phyloP scores from a whole-genome alignment of 441 rosid genomes.

The Populus tomentosa region DNA sequence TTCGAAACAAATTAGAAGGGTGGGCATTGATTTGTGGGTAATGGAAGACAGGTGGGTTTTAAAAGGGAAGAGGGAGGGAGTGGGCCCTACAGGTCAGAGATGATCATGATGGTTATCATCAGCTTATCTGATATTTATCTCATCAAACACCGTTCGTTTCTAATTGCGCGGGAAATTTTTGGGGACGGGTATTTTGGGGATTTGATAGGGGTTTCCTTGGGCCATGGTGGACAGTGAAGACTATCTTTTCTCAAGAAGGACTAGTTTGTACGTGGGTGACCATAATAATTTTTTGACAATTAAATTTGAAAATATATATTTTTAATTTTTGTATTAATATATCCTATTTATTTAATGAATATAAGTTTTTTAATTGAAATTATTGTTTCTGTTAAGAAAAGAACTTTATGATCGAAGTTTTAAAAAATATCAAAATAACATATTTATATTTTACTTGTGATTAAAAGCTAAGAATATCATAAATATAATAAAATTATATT shows the following conservation, averaged over 20 bases:
- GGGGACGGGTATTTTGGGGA: slow-evolving; percentile 14
- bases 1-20: not conserved
- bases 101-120: slow-evolving; percentile 19
- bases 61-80: slow-evolving; percentile 18
- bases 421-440: too few species aligned
- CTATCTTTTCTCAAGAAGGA: not conserved
- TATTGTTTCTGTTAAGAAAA: too few species aligned
- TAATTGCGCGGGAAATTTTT: slow-evolving; percentile 18
- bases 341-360: too few species aligned
- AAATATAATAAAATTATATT: too few species aligned
- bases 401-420: too few species aligned
- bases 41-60: slow-evolving; percentile 66
- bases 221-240: not conserved
- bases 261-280: not conserved
- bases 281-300: too few species aligned
- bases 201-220: not conserved
- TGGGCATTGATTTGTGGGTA: slow-evolving; percentile 50
- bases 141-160: slow-evolving; percentile 8
- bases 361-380: too few species aligned
- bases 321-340: too few species aligned
- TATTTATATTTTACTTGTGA: too few species aligned
- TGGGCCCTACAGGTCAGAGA: slow-evolving; percentile 28
- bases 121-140: slow-evolving; percentile 7
- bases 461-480: too few species aligned
- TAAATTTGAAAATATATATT: too few species aligned